Conservation (phyloP, 2,329 filamentous ascomycete genomes). For the Fusarium heterosporum region DNA sequence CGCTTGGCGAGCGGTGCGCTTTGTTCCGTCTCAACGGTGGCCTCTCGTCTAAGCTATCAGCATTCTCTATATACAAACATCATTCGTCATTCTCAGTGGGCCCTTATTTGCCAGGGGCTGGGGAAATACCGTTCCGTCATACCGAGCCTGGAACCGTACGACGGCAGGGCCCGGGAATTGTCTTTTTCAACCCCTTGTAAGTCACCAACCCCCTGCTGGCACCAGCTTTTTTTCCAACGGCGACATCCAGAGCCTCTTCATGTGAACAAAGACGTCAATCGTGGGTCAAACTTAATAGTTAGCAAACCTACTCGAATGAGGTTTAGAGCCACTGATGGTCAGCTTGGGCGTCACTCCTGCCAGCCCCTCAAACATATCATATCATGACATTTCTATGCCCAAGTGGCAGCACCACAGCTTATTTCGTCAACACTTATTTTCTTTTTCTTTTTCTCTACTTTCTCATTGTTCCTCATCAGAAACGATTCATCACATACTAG, state of each 20-base stretch:
- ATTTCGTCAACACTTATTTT: slow-evolving; percentile 2
- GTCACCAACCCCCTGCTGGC: slow-evolving; percentile 20
- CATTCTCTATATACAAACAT: too few relatives aligned
- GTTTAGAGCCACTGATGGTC: slow-evolving; percentile 2
- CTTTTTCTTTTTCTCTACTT: slow-evolving; percentile 10
- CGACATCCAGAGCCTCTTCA: slow-evolving; percentile 13
- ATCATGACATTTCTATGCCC: not conserved
- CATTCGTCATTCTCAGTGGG: not conserved
- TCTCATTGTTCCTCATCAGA: not conserved
- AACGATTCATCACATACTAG: slow-evolving; percentile 18
- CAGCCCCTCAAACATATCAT: slow-evolving; percentile 9
- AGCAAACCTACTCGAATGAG: slow-evolving; percentile 2
- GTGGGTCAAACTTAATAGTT: not conserved
- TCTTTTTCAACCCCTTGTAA: slow-evolving; percentile 7
- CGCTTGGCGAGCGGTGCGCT: slow-evolving; percentile 15
- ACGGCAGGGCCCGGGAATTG: slow-evolving; percentile 24
- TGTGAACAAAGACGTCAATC: slow-evolving; percentile 1
- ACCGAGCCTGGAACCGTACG: slow-evolving; percentile 7
- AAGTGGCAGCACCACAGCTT: slow-evolving; percentile 16
- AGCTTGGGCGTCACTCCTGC: too few relatives aligned
- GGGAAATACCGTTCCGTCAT: slow-evolving; percentile 16
- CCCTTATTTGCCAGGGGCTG: slow-evolving; percentile 12
- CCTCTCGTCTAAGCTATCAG: not conserved
- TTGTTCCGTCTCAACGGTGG: slow-evolving; percentile 2
- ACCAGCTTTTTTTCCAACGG: slow-evolving; percentile 19